A percentile compares a stretch with the other conserved stretches of the same genome.
phyloP scores from a whole-genome alignment of 129 eudicot species.

The Chrysanthemum lavandulifolium region DNA sequence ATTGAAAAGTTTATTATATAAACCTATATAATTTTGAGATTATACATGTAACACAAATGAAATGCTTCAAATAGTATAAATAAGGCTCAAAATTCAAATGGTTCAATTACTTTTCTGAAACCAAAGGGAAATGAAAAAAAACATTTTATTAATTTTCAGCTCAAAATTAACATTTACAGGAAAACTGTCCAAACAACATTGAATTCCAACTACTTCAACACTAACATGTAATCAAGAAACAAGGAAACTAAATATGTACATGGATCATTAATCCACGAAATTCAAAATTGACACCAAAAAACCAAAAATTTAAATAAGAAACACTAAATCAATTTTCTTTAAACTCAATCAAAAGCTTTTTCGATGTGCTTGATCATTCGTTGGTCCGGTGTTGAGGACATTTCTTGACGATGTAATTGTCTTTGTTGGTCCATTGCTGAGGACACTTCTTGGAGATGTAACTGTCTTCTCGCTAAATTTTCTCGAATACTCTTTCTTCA shows the following conservation, averaged over 20 bases:
- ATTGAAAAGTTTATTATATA: too few relatives aligned
- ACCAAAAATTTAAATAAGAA: conserved; percentile 4
- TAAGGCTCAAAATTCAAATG: too few relatives aligned
- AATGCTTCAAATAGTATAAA: too few relatives aligned
- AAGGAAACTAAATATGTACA: conserved; percentile 23
- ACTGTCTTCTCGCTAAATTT: conserved; percentile 22
- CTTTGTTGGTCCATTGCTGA: neutral
- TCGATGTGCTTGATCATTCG: conserved; percentile 29
- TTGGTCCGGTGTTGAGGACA: conserved; percentile 9
- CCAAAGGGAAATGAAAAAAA: neutral
- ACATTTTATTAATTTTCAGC: neutral
- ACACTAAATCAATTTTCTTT: conserved; percentile 13
- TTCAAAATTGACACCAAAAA: conserved; percentile 20
- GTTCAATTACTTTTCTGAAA: too few relatives aligned
- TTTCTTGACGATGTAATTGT: conserved; percentile 17
- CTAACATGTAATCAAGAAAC: conserved; percentile 17
- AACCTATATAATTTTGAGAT: too few relatives aligned
- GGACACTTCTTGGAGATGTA: conserved; percentile 34
- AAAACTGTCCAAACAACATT: conserved; percentile 14
- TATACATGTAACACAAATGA: too few relatives aligned
- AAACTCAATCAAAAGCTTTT: conserved; percentile 26
- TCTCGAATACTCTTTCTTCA: conserved; percentile 41
- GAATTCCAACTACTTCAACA: conserved; percentile 29
- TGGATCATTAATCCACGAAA: conserved; percentile 21
- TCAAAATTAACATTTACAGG: conserved; percentile 1